Percentiles rank a stretch among this genome's conserved stretches.
phyloP scores from a whole-genome alignment of 2,329 filamentous ascomycete genomes.

The Neofusicoccum umdonicola region DNA sequence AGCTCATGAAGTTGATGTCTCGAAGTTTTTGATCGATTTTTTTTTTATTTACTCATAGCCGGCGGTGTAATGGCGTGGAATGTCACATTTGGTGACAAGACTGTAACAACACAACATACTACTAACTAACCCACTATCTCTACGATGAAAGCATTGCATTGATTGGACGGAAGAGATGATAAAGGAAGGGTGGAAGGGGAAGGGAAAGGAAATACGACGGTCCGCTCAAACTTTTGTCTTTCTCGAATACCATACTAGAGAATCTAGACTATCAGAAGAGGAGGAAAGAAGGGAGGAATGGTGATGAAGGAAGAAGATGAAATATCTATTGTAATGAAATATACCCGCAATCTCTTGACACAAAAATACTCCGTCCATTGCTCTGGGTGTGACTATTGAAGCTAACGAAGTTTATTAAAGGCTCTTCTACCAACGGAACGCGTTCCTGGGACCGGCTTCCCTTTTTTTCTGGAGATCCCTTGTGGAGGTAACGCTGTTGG shows the following conservation, averaged over 20 bases:
- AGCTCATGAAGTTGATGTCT: constrained; percentile 1
- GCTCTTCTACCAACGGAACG: too few species aligned
- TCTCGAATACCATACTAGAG: neutral
- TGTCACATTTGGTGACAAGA: neutral
- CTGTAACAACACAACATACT: neutral
- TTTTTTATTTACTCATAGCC: neutral
- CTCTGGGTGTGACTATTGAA: neutral
- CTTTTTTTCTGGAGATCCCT: too few species aligned
- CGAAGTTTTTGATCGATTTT: neutral
- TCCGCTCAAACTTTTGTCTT: neutral
- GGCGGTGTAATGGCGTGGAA: neutral
- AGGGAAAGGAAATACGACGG: neutral
- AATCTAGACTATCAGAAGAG: neutral
- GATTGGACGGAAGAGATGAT: too few species aligned
- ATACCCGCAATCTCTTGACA: constrained; percentile 8
- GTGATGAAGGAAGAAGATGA: neutral
- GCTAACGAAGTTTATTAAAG: neutral
- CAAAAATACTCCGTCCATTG: neutral
- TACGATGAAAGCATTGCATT: neutral
- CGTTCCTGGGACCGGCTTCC: too few species aligned
- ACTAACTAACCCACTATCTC: neutral
- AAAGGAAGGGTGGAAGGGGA: neutral
- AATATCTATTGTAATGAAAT: neutral
- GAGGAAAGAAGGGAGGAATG: neutral
- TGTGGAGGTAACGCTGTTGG: too few species aligned